Base-by-base conservation (phyloP, 345 rosid genomes). In the Acer yangbiense region DNA sequence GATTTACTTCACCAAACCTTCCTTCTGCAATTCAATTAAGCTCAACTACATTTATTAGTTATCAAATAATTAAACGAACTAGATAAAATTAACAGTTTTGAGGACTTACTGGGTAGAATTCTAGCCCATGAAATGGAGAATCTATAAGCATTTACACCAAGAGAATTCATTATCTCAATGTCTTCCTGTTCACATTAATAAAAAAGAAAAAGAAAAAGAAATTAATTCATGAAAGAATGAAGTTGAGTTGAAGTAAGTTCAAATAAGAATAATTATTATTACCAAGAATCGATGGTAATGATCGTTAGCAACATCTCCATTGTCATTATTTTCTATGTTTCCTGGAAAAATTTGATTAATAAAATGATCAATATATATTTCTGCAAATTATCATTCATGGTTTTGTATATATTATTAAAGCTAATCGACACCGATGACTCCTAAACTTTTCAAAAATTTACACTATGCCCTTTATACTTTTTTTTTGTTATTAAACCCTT, bases 41-140 rank as follows among this genome's bases (percentile, higher is more conserved):
- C 78, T 43, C 65, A 50, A 14, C 27, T 39, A 69, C 68, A 68
- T 72, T 57, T 6, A 8, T 58, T 57, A 57, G n/a, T 65, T 4
- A 35, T 35, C 39, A 35, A 35, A 35, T 35, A 35, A 35, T 35
- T 35, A 35, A 35, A 35, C 39, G 5, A 35, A 35, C 6, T 35
- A 35, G 39, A 35, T 35, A 0, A 35, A 35, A 35, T 35, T 35
- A 35, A 35, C 39, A 35, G 39, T 0, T 35, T 35, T 35, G 6
- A 35, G 39, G 39, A 35, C 78, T 43, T 77, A 78, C 86, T 73
- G 6, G 88, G 83, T 62, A 85, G 76, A 60, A 86, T 78, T 80
- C 87, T 84, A 18, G 80, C 68, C 89, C 86, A 86, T 14, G 87
- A 86, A 78, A 86, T 86, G 7, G 87, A 86, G 73, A 86, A 82